Evolutionary conservation across 139 green algal genomes (phyloP).

Genomic region (Picochlorum costavermella): DNA sequence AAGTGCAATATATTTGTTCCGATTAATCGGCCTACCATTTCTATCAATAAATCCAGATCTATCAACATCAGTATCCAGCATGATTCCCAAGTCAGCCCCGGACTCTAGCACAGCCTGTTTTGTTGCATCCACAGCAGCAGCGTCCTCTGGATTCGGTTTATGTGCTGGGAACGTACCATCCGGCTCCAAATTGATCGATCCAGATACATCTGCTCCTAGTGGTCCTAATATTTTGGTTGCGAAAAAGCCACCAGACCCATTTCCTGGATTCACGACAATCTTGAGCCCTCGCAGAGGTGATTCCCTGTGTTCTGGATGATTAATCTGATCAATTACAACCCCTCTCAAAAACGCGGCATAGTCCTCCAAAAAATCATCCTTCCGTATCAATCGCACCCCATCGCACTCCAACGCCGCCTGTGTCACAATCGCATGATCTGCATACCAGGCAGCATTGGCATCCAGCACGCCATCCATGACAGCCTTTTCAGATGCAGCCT

Average conservation of each 20-base stretch:
- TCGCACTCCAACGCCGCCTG: conserved; percentile 18
- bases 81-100: conserved; percentile 82
- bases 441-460: conserved; percentile 9
- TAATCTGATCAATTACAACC: conserved; percentile 57
- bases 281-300: conserved; percentile 55
- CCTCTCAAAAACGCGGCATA: conserved; percentile 59
- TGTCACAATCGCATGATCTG: conserved; percentile 37
- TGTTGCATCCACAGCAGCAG: conserved; percentile 53
- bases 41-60: conserved; percentile 71
- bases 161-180: conserved; percentile 94
- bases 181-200: conserved; percentile 80
- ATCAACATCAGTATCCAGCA: conserved; percentile 98
- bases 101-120: conserved; percentile 23
- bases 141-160: conserved; percentile 89
- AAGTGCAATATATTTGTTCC: conserved; percentile 90
- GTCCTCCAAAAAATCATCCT: conserved; percentile 36
- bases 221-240: conserved; percentile 76
- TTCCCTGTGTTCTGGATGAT: conserved; percentile 34
- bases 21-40: conserved; percentile 76
- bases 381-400: conserved; percentile 6
- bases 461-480: conserved; percentile 3
- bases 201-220: conserved; percentile 76
- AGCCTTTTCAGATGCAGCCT: conserved; percentile 28
- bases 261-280: conserved; percentile 56
- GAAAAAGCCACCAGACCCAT: conserved; percentile 85